These are phyloP conservation scores for Colletotrichum ledebouriae DNA, from an alignment of 2,329 filamentous ascomycete species.

Conservation along the genomic window DNA sequence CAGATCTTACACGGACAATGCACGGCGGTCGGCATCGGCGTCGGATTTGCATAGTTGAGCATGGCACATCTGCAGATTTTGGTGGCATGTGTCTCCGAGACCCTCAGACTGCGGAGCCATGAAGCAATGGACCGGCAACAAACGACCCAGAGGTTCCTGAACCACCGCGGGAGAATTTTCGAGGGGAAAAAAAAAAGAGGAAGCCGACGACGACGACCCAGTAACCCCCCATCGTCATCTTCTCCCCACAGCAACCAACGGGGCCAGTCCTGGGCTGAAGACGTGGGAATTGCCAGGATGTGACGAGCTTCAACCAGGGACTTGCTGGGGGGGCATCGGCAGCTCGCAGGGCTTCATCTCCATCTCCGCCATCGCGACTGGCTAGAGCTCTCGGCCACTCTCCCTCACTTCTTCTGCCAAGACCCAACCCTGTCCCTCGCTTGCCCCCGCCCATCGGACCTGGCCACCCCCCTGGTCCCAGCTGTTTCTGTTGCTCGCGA, in stretches of 20 bases:
- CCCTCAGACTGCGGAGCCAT: conserved; percentile 17
- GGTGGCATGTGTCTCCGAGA: conserved; percentile 23
- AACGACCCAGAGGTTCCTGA: conserved; percentile 24
- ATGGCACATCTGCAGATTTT: conserved; percentile 23
- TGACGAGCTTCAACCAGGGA: conserved; percentile 28
- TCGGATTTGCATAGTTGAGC: conserved; percentile 15
- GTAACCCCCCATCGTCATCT: conserved; percentile 41
- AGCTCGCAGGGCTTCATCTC: conserved; percentile 39
- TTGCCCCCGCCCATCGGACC: conserved; percentile 37
- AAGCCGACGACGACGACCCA: conserved; percentile 17
- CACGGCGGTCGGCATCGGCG: conserved; percentile 3
- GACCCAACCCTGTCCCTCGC: conserved; percentile 34
- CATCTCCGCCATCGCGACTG: conserved; percentile 39
- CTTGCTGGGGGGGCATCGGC: conserved; percentile 29
- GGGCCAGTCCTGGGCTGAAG: conserved; percentile 40
- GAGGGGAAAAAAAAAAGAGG: conserved; percentile 1
- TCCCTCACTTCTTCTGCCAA: conserved; percentile 33
- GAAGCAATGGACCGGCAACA: conserved; percentile 33
- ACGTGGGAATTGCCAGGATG: conserved; percentile 40
- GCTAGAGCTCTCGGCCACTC: conserved; percentile 39
- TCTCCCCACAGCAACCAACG: conserved; percentile 42
- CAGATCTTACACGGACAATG: conserved; percentile 23
- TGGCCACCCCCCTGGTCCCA: conserved; percentile 13
- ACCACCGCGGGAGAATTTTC: conserved; percentile 25
- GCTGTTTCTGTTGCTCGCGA: conserved; percentile 10